Conservation (phyloP, 768 basidiomycete genomes). For the Tubosaeta sp. region DNA sequence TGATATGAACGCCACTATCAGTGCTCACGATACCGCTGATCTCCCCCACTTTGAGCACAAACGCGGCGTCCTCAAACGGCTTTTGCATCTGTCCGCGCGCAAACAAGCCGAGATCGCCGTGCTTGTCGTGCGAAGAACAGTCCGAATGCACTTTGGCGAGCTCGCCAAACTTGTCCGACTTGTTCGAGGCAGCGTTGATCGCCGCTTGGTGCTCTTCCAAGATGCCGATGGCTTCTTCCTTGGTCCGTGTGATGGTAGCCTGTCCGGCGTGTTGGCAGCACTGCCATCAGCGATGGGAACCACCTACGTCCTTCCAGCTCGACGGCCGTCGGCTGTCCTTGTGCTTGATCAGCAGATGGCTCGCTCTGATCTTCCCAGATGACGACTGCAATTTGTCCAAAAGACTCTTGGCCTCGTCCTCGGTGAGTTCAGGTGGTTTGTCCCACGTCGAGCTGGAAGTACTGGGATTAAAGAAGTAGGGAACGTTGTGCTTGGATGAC, state of each 20-base stretch:
- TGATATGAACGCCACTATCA: constrained; percentile 93
- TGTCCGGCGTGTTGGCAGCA: constrained; percentile 24
- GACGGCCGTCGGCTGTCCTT: constrained; percentile 69
- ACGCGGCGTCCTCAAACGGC: constrained; percentile 90
- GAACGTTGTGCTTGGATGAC: constrained; percentile 69
- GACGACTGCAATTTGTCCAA: too few species aligned
- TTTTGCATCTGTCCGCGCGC: constrained; percentile 91
- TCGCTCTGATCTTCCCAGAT: constrained; percentile 73
- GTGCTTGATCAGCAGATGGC: constrained; percentile 94
- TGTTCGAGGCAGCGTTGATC: constrained; percentile 44
- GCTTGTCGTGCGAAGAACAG: constrained; percentile 78
- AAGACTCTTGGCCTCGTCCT: too few species aligned
- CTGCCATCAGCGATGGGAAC: neutral
- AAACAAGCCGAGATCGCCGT: constrained; percentile 89
- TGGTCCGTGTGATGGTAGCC: constrained; percentile 76
- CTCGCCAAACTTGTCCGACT: constrained; percentile 62
- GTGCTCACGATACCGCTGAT: constrained; percentile 82
- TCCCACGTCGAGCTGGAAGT: constrained; percentile 82
- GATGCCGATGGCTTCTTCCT: constrained; percentile 86
- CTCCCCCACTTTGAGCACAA: constrained; percentile 62
- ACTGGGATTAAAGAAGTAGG: constrained; percentile 83
- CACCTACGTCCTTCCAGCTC: constrained; percentile 79
- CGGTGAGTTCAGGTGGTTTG: constrained; percentile 45
- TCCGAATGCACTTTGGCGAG: constrained; percentile 80
- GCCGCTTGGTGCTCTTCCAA: constrained; percentile 58